A percentile compares a stretch with the other conserved stretches of the same genome.
Evolutionary conservation across 305 asterid genomes (phyloP).

Genomic region (Fraxinus greggii): DNA sequence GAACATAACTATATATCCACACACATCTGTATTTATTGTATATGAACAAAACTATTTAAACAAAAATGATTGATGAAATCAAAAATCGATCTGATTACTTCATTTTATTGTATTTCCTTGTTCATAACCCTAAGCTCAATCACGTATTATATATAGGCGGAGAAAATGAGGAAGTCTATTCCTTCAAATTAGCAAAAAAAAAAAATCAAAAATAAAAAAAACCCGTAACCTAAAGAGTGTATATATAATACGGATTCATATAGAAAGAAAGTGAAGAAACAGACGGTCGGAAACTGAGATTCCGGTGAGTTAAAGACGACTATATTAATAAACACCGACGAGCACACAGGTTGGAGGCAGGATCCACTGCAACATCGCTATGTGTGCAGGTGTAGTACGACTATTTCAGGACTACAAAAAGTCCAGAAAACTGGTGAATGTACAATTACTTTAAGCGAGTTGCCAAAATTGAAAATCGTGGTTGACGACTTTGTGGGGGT

Average conservation of each 20-base stretch:
- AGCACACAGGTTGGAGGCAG: background rate
- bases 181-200: background rate
- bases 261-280: background rate
- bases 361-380: conserved; percentile 2
- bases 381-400: background rate
- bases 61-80: conserved; percentile 8
- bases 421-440: background rate
- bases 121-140: conserved; percentile 9
- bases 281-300: background rate
- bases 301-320: background rate
- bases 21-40: background rate
- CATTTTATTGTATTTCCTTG: background rate
- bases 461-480: background rate
- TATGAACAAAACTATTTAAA: conserved; percentile 14
- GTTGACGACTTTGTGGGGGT: background rate
- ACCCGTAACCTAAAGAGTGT: conserved; percentile 12
- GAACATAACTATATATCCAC: background rate
- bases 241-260: background rate
- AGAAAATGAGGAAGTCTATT: background rate
- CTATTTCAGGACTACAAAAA: background rate
- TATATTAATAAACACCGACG: background rate
- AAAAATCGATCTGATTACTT: background rate
- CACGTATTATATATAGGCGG: background rate
- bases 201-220: background rate
- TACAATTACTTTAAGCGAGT: background rate